A percentile compares a stretch with the other conserved stretches of the same genome.
These are phyloP conservation scores for Arctium minus DNA, from an alignment of 129 eudicot genomes.

Conservation along the genomic window DNA sequence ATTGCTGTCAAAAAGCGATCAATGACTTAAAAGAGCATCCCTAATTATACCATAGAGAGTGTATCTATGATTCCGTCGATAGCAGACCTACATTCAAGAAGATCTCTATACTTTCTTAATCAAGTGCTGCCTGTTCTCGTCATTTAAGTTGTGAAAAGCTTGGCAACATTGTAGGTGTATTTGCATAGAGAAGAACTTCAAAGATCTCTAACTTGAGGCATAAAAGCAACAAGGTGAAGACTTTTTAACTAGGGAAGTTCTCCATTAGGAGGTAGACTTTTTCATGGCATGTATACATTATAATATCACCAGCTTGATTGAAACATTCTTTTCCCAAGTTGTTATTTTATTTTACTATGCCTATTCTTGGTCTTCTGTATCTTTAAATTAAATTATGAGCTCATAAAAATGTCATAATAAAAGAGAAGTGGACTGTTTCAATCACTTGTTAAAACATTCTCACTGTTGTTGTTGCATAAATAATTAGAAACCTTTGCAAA, in stretches of 20 bases:
- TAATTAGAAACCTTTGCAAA: too few relatives aligned
- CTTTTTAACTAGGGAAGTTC: not conserved
- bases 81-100: too few relatives aligned
- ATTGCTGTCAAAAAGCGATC: too few relatives aligned
- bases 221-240: not conserved
- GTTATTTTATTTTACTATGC: too few relatives aligned
- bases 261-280: constrained; percentile 27
- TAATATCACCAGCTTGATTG: constrained; percentile 21
- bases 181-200: not conserved
- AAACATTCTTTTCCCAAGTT: constrained; percentile 12
- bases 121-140: too few relatives aligned
- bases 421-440: not conserved
- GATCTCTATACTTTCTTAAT: too few relatives aligned
- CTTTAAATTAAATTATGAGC: constrained; percentile 15
- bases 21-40: too few relatives aligned
- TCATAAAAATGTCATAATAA: not conserved
- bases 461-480: not conserved
- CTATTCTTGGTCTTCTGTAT: not conserved
- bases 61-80: too few relatives aligned
- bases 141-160: too few relatives aligned
- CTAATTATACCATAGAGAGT: too few relatives aligned
- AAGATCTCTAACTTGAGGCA: not conserved
- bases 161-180: not conserved
- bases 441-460: not conserved
- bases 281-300: constrained; percentile 8